These are phyloP conservation scores for Acrasis kona DNA, from an alignment of 78 protist genomes.

Conservation along the genomic window DNA sequence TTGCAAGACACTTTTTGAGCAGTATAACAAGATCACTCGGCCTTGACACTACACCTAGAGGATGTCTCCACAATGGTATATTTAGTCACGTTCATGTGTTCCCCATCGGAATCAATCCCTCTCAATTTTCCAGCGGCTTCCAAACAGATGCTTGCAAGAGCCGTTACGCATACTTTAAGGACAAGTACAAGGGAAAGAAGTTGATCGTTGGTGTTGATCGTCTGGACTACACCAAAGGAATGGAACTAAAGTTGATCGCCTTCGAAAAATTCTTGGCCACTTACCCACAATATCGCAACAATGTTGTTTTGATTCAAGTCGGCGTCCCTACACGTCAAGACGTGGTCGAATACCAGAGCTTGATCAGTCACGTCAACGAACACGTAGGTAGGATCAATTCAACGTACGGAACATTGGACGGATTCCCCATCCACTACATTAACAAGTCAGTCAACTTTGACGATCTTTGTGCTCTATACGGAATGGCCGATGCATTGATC, in stretches of 20 bases:
- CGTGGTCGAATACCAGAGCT: constrained; percentile 63
- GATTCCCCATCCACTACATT: constrained; percentile 66
- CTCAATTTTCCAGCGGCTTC: constrained; percentile 23
- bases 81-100: constrained; percentile 47
- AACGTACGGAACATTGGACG: constrained; percentile 47
- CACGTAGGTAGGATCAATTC: constrained; percentile 67
- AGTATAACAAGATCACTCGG: constrained; percentile 64
- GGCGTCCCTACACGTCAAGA: constrained; percentile 76
- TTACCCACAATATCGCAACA: constrained; percentile 43
- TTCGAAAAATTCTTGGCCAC: constrained; percentile 45
- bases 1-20: constrained; percentile 67
- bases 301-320: constrained; percentile 56
- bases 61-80: constrained; percentile 18
- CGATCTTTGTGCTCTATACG: constrained; percentile 45
- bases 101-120: constrained; percentile 70
- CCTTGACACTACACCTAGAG: constrained; percentile 30
- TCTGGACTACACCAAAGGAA: constrained; percentile 76
- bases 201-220: constrained; percentile 72
- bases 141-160: not conserved
- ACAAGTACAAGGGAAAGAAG: constrained; percentile 25
- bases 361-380: constrained; percentile 4
- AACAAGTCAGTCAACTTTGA: constrained; percentile 39
- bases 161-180: constrained; percentile 20
- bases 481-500: constrained; percentile 48
- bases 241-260: constrained; percentile 70